Evolutionary conservation across 495 filamentous ascomycete species (phyloP), one percentile per base, ranked within the genome.

Genomic region (Thermothielavioides terrestris): DNA sequence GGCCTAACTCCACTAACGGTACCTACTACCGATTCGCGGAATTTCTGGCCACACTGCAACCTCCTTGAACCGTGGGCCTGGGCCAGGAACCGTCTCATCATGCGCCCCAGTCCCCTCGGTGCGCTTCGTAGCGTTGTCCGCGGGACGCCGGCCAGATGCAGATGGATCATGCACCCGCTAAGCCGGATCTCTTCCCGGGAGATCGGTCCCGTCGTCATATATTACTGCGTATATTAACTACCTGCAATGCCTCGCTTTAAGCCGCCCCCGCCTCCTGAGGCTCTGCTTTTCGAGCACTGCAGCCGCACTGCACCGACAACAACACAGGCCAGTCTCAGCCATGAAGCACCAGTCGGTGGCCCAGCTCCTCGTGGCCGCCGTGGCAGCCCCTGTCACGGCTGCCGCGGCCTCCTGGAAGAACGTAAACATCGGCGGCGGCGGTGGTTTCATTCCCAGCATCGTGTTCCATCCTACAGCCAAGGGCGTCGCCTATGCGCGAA

Each of bases 361-460:
- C 18, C 59, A 62, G 55, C 61, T 72, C 28, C 55, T 64, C 15
- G 58, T 61, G 32, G 63, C 56, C 14, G 53, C 50, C 18, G 58
- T 55, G 14, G 57, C 56, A 37, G 55, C 62, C 31, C 45, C 53
- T 27, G 48, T 25, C 42, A 58, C 60, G 37, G 70, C 66, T 14
- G 66, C 66, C 45, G 66, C n/a, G n/a, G n/a, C n/a, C n/a, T n/a
- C 68, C n/a, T 74, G 71, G 71, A 60, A 70, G 58, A 74, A 74
- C 42, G 71, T 72, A 50, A 65, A 67, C 49, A 68, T 72, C 20
- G 71, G 70, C 15, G 74, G 77, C 11, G 79, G 79, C n/a, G 79
- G 78, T 32, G 80, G 79, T 18, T 83, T 82, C 54, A 68, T 77
- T 11, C 73, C 77, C 10, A 70, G 79, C 17, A 75, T 83, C 35